Conservation (phyloP, 768 basidiomycete species). For the Rhodotorula kratochvilovae region DNA sequence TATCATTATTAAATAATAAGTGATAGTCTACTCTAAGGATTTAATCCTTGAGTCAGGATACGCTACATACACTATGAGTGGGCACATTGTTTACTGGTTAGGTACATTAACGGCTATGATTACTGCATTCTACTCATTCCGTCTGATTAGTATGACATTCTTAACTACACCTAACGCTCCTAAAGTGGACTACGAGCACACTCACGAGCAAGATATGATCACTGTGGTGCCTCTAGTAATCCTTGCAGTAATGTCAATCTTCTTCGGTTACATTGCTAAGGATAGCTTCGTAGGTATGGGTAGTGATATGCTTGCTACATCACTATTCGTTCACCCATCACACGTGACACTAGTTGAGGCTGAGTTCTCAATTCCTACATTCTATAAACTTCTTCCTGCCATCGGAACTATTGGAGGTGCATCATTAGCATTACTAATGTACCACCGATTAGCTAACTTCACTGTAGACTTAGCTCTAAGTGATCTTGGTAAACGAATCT, state of each 20-base stretch:
- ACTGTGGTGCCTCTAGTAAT: conserved; percentile 35
- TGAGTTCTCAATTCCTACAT: conserved; percentile 35
- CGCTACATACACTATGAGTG: conserved; percentile 32
- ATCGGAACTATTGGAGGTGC: conserved; percentile 33
- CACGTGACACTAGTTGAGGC: conserved; percentile 29
- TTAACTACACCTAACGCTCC: conserved; percentile 34
- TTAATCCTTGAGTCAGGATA: conserved; percentile 42
- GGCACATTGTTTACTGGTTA: conserved; percentile 33
- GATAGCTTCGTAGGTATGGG: conserved; percentile 35
- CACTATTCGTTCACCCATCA: conserved; percentile 31
- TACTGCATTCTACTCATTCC: conserved; percentile 38
- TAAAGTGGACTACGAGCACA: conserved; percentile 37
- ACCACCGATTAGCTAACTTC: conserved; percentile 30
- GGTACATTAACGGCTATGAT: conserved; percentile 36
- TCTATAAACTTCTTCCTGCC: conserved; percentile 28
- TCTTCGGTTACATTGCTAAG: conserved; percentile 36
- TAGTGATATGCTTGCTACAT: conserved; percentile 24
- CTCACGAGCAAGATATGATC: conserved; percentile 33
- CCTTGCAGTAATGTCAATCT: conserved; percentile 33
- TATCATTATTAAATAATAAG: too few relatives aligned
- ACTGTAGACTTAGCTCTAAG: conserved; percentile 28
- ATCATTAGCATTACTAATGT: conserved; percentile 25
- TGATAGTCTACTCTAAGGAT: conserved; percentile 43
- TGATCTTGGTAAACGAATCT: conserved; percentile 26
- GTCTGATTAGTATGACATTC: conserved; percentile 35